Evolutionary conservation across 148 eudicot species (phyloP).

Genomic region (Vaccinium macrocarpon): DNA sequence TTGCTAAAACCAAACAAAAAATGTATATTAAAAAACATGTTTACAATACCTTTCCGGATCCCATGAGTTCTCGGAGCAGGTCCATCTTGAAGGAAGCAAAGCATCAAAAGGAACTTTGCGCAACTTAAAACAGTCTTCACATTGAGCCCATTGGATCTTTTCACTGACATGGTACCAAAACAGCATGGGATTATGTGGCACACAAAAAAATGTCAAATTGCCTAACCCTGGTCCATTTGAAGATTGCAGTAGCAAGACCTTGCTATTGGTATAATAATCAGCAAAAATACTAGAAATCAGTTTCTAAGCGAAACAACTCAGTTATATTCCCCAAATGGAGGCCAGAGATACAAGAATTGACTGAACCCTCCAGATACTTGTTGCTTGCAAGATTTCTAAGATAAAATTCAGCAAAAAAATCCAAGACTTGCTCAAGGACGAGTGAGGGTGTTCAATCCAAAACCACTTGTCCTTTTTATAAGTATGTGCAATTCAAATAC

Average conservation of each 20-base stretch:
- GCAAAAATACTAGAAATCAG: background rate
- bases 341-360: conserved; percentile 13
- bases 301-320: background rate
- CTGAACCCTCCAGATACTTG: conserved; percentile 25
- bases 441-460: background rate
- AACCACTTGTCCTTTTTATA: background rate
- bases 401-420: background rate
- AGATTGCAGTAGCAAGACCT: background rate
- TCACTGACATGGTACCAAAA: conserved; percentile 23
- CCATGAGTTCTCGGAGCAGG: conserved; percentile 53
- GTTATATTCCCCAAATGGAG: background rate
- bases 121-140: conserved; percentile 67
- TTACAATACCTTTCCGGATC: conserved; percentile 54
- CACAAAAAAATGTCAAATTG: background rate
- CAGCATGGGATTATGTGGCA: background rate
- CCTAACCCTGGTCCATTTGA: too few relatives aligned
- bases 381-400: background rate
- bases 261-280: background rate
- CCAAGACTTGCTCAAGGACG: background rate
- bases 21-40: background rate
- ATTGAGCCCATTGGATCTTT: conserved; percentile 61
- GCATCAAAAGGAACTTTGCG: conserved; percentile 54
- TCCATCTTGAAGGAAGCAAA: conserved; percentile 54
- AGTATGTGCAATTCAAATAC: background rate
- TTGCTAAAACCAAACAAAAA: too few relatives aligned